Evolutionary conservation across 2,329 filamentous ascomycete genomes (phyloP), one percentile per base, ranked within the genome.

Genomic region (Dactylella cylindrospora): DNA sequence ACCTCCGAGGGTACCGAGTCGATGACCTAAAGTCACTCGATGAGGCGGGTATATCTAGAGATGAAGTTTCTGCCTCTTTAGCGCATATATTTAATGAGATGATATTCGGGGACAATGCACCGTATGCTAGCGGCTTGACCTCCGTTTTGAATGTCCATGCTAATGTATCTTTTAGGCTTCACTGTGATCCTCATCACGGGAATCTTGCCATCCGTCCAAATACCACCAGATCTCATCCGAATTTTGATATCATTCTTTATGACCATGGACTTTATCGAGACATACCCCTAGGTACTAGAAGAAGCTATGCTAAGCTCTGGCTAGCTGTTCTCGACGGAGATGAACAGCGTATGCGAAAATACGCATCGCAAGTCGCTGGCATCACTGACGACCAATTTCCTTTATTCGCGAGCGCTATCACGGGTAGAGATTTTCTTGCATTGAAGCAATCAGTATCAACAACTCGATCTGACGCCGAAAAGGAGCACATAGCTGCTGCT

Each of bases 41-140:
- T 72, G 76, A 79, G 5, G 86, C 94, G 71, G 80, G 82, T 55
- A 98, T 98, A 71, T 89, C 95, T 73, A 84, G 93, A 15, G 93
- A 97, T 70, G 91, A 97, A 73, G 93, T 98, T 3, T 95, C 90
- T 0, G 90, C 91, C 1, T 86, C 90, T 0, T 78, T 98, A 3
- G 86, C 93, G 0, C 84, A 85, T 59, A 89, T 98, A 59, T 98
- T 98, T 79, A 98, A 98, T 76, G 90, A 97, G 72, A 98, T 98
- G 93, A 96, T 98, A 67, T 98, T 98, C 67, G 90, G 91, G 41
- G 81, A 84, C 46, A 80, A 85, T 59, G 91, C 91, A 0, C 90
- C 93, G 57, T 62, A 50, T 4, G 36, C 44, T 20, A 9, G 17
- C 17, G n/a, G 19, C 12, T 25, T 26, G n/a, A 9, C 4, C 15